These are phyloP conservation scores for Exobasidium rhododendri DNA, from an alignment of 1,284 basidiomycete species.

Conservation along the genomic window DNA sequence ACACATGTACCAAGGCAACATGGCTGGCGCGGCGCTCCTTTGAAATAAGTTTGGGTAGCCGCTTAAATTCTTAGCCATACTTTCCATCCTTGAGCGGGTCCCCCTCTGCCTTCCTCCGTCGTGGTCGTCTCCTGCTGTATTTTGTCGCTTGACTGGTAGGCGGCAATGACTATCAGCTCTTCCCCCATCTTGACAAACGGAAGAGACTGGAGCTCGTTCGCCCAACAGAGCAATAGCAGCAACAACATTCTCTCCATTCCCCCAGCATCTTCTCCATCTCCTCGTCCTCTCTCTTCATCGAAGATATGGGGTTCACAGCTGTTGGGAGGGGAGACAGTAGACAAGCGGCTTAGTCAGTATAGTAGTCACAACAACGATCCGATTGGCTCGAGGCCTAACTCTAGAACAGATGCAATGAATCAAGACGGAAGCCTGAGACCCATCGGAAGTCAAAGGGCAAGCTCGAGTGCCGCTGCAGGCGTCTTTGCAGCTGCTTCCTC, in stretches of 20 bases:
- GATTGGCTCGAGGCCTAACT: slow-evolving; percentile 8
- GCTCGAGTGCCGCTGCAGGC: slow-evolving; percentile 3
- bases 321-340: not conserved
- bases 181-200: not conserved
- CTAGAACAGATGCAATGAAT: not conserved
- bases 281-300: not conserved
- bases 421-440: not conserved
- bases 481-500: slow-evolving; percentile 7
- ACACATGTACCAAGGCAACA: too few species aligned
- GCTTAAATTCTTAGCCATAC: too few species aligned
- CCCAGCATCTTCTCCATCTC: not conserved
- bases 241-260: slow-evolving; percentile 7
- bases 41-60: too few species aligned
- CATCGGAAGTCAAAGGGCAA: slow-evolving; percentile 4
- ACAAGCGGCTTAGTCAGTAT: not conserved
- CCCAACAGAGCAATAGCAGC: not conserved
- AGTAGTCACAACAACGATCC: slow-evolving; percentile 4
- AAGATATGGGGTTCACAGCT: slow-evolving; percentile 2
- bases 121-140: too few species aligned
- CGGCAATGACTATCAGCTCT: slow-evolving; percentile 6
- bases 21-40: too few species aligned
- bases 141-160: too few species aligned
- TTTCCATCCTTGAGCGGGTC: too few species aligned
- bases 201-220: slow-evolving; percentile 6
- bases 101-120: too few species aligned